These are phyloP conservation scores for Fusarium oxysporum DNA, from an alignment of 2,329 filamentous ascomycete species.

Conservation along the genomic window DNA sequence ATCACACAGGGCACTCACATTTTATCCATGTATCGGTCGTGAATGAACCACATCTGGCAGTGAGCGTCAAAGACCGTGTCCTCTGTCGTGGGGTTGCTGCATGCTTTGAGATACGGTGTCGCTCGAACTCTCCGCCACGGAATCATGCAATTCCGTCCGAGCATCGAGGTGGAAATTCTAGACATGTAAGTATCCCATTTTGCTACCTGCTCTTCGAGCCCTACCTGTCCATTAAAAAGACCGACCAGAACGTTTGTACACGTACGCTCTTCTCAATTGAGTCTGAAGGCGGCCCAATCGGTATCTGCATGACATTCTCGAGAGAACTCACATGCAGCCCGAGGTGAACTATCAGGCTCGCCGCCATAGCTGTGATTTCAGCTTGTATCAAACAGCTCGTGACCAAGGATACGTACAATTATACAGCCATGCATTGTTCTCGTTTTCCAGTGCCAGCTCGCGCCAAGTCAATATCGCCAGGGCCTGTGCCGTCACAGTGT, in stretches of 20 bases:
- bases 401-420: not conserved
- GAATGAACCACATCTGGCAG: conserved; percentile 1
- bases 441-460: not conserved
- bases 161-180: not conserved
- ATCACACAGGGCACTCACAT: not conserved
- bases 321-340: not conserved
- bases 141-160: not conserved
- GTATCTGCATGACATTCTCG: not conserved
- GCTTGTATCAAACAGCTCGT: not conserved
- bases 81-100: not conserved
- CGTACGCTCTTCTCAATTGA: not conserved
- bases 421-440: conserved; percentile 2
- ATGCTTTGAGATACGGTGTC: not conserved
- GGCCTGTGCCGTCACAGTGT: not conserved
- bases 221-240: not conserved
- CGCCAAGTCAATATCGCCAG: not conserved
- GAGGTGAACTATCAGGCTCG: not conserved
- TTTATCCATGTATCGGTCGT: not conserved
- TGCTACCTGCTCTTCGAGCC: rapidly evolving
- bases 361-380: not conserved
- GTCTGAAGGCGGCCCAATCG: not conserved
- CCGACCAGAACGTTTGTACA: not conserved
- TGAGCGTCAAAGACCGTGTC: not conserved
- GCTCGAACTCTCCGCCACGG: not conserved
- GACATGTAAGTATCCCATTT: not conserved